These are phyloP conservation scores for Boletus subparvulus DNA, from an alignment of 768 basidiomycete species.

Conservation along the genomic window DNA sequence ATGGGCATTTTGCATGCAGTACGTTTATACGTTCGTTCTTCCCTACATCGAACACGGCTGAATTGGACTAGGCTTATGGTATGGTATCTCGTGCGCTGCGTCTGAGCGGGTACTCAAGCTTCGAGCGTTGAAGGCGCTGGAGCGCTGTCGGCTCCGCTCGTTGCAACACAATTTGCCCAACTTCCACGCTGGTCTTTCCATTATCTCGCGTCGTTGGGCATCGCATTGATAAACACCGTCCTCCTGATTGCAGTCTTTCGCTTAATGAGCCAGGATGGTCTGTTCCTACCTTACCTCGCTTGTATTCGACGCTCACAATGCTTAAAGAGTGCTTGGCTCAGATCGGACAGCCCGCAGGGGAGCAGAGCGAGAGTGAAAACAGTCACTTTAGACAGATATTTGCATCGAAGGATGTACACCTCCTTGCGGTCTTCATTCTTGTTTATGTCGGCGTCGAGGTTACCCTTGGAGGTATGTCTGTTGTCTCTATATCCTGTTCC, in stretches of 20 bases:
- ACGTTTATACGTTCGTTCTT: constrained; percentile 14
- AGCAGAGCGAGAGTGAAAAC: constrained; percentile 35
- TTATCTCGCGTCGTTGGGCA: constrained; percentile 65
- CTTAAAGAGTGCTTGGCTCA: constrained; percentile 49
- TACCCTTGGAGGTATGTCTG: constrained; percentile 37
- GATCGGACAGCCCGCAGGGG: constrained; percentile 49
- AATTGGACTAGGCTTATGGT: constrained; percentile 34
- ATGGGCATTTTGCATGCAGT: constrained; percentile 43
- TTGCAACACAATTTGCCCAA: constrained; percentile 78
- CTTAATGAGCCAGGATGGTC: constrained; percentile 70
- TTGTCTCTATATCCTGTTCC: constrained; percentile 7
- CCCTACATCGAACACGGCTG: background rate
- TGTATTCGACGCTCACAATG: constrained; percentile 1
- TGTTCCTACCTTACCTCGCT: constrained; percentile 5
- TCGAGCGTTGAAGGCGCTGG: constrained; percentile 50
- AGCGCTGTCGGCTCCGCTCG: constrained; percentile 67
- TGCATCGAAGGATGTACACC: constrained; percentile 51
- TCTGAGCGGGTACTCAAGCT: constrained; percentile 6
- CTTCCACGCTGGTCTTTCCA: constrained; percentile 72
- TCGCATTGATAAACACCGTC: constrained; percentile 58
- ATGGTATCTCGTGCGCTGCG: background rate
- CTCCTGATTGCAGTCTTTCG: constrained; percentile 57
- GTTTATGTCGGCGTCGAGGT: constrained; percentile 74
- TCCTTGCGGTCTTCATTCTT: constrained; percentile 61
- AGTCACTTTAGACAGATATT: constrained; percentile 54